Evolutionary conservation across 1,284 basidiomycete genomes (phyloP).

Genomic region (Moesziomyces sp.): DNA sequence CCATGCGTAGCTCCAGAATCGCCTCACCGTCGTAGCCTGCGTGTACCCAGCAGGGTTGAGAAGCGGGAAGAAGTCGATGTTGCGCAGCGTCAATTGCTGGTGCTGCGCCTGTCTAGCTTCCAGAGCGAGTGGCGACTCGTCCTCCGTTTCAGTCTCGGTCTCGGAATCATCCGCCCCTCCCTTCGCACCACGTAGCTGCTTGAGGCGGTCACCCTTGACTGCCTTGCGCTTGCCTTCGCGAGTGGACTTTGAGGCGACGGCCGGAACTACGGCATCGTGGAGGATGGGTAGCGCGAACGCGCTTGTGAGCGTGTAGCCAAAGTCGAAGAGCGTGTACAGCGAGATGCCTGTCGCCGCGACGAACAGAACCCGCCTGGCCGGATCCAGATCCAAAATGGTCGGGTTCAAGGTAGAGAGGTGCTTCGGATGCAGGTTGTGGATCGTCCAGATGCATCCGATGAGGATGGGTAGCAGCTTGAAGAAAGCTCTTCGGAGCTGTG

Average conservation of each 20-base stretch:
- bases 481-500: slow-evolving; percentile 39
- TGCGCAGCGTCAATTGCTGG: slow-evolving; percentile 42
- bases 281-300: slow-evolving; percentile 44
- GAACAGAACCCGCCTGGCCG: slow-evolving; percentile 22
- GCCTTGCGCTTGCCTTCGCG: not conserved
- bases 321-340: slow-evolving; percentile 52
- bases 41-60: slow-evolving; percentile 48
- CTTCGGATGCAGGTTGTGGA: slow-evolving; percentile 35
- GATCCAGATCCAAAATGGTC: slow-evolving; percentile 35
- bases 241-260: not conserved
- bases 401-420: slow-evolving; percentile 29
- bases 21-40: slow-evolving; percentile 33
- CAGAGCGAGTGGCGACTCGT: slow-evolving; percentile 18
- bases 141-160: slow-evolving; percentile 34
- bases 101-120: slow-evolving; percentile 14
- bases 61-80: slow-evolving; percentile 54
- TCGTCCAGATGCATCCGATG: slow-evolving; percentile 24
- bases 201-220: slow-evolving; percentile 5
- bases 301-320: slow-evolving; percentile 51
- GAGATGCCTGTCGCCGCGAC: slow-evolving; percentile 50
- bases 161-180: slow-evolving; percentile 19
- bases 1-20: slow-evolving; percentile 51
- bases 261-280: slow-evolving; percentile 16
- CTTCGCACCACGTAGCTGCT: slow-evolving; percentile 6
- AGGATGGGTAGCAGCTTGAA: slow-evolving; percentile 46